Base-by-base conservation (phyloP, 306 rosid species). In the Cicer cuneatum region DNA sequence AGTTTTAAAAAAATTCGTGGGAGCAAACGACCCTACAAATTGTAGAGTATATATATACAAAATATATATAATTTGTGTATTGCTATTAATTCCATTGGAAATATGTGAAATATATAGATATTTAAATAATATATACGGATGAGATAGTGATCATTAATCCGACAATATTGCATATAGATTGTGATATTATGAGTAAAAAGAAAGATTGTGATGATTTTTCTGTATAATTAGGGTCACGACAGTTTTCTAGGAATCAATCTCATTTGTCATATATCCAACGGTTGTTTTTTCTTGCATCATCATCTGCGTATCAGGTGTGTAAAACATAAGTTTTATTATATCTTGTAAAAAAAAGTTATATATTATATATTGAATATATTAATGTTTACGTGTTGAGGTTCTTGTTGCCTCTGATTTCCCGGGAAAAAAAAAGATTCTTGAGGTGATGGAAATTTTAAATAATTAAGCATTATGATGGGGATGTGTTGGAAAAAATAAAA, bases 381-480 rank as follows among this genome's bases (percentile, higher is more conserved):
- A 66, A 78, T 85, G 47, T 74, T 40, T 15, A 24, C 19, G 77
- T 57, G 75, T 14, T 52, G 52, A 60, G 73, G 69, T 15, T 71
- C 65, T 62, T 49, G 67, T 64, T 68, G 71, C 69, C 35, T 52
- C 83, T 78, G 66, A 47, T 40, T 18, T 84, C 42, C 58, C 72
- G 64, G 76, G 78, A 62, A 69, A 62, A 69, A 69, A 82, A 80
- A 75, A 75, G 80, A 83, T 66, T 82, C 84, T 81, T 51, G 80
- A 82, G 78, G 72, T 42, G 46, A 73, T 61, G 70, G 47, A 72
- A 53, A 80, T 61, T 48, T 46, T 67, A 81, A n/a, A 52, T 15
- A 85, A 76, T 7, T 2, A 29, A 66, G 85, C 91, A 88, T 80
- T 80, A 76, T 81, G 81, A 77, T 82, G 70, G 87, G 87, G 81